Evolutionary conservation across 371 early-diverging fungal species (phyloP).

Genomic region (Mucor lusitanicus): DNA sequence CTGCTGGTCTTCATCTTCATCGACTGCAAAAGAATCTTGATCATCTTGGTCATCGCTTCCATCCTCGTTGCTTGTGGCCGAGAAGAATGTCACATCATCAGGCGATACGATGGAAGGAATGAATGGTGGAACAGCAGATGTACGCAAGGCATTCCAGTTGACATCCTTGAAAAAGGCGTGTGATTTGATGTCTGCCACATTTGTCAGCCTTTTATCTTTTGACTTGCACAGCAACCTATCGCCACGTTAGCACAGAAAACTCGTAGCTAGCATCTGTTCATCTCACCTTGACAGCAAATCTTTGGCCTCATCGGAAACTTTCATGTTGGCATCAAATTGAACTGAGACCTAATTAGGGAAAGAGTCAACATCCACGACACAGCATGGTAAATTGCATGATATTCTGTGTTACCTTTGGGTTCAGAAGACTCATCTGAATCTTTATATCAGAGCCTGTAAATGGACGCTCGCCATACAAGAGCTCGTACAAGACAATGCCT

Average conservation of each 20-base stretch:
- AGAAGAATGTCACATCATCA: slow-evolving; percentile 87
- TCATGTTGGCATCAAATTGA: slow-evolving; percentile 60
- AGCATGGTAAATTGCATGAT: neutral
- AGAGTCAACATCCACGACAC: neutral
- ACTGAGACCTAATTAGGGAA: slow-evolving; percentile 28
- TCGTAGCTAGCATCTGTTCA: neutral
- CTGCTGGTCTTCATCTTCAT: slow-evolving; percentile 31
- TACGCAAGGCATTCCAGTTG: slow-evolving; percentile 69
- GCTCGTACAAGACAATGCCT: slow-evolving; percentile 96
- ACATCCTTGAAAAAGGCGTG: slow-evolving; percentile 87
- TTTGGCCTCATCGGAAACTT: slow-evolving; percentile 73
- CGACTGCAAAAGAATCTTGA: slow-evolving; percentile 26
- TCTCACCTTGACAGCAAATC: slow-evolving; percentile 75
- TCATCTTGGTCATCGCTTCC: slow-evolving; percentile 35
- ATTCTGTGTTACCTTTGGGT: slow-evolving; percentile 56
- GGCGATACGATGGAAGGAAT: slow-evolving; percentile 78
- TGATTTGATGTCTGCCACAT: slow-evolving; percentile 70
- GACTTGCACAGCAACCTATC: slow-evolving; percentile 72
- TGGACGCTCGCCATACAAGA: slow-evolving; percentile 52
- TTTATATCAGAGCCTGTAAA: slow-evolving; percentile 61
- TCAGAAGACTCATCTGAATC: slow-evolving; percentile 85
- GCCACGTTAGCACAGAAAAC: neutral
- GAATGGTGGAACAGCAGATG: slow-evolving; percentile 68
- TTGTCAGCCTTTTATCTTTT: slow-evolving; percentile 68
- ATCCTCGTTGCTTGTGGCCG: slow-evolving; percentile 66